phyloP scores from a whole-genome alignment of 192 early-diverging fungal species.

The Entophlyctis helioformis region DNA sequence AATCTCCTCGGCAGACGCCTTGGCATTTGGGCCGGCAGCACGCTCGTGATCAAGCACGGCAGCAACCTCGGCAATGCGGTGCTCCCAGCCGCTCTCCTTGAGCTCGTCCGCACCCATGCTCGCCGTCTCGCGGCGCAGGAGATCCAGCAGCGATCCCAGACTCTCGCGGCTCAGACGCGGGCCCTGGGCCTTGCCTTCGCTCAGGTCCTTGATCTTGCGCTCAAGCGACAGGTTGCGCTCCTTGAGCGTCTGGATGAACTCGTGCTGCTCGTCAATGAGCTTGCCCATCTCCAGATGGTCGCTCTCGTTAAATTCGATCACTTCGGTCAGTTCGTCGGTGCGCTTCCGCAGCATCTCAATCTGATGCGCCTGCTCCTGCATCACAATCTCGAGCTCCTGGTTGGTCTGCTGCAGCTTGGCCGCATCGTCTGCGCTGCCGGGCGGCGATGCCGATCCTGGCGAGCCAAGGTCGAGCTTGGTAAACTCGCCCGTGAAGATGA shows the following conservation, averaged over 20 bases:
- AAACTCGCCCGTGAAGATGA: constrained; percentile 11
- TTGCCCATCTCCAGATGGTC: constrained; percentile 7
- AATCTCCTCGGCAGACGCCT: constrained; percentile 8
- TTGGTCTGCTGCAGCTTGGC: constrained; percentile 25
- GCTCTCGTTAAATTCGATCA: constrained; percentile 11
- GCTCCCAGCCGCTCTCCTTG: constrained; percentile 7
- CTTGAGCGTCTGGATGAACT: constrained; percentile 10
- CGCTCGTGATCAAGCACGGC: no score
- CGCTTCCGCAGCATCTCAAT: constrained; percentile 21
- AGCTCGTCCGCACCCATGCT: constrained; percentile 13
- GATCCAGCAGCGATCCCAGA: constrained; percentile 1
- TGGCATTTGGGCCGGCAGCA: no score
- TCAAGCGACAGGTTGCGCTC: constrained; percentile 9
- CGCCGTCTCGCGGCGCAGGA: background rate
- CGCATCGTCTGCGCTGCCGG: no score
- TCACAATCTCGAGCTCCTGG: constrained; percentile 39
- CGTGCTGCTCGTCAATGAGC: constrained; percentile 2
- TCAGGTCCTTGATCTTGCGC: background rate
- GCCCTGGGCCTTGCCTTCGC: background rate
- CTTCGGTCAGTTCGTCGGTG: background rate
- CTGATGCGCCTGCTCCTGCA: constrained; percentile 28
- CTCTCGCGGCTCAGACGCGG: constrained; percentile 3
- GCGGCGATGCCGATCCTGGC: no score
- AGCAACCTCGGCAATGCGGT: no score
- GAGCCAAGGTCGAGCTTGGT: constrained; percentile 19